Base-by-base conservation (phyloP, 2,329 filamentous ascomycete species). In the Beauveria scarabaeidicola region DNA sequence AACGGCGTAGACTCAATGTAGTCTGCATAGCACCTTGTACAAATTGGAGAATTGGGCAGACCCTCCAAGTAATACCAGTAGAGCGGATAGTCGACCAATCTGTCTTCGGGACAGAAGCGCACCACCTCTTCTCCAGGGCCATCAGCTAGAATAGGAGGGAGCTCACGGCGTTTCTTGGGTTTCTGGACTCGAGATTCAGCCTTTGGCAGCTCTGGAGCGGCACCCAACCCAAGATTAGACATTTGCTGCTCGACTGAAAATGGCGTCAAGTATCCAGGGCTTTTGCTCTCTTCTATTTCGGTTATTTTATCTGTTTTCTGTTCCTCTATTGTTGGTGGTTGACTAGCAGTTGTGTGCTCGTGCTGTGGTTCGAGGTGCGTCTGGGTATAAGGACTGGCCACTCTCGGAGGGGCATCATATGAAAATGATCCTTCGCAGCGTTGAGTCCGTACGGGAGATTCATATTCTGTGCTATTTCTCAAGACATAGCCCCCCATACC, bases 11-110 rank as follows among this genome's bases (percentile, higher is more conserved):
- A 23, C 23, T 68, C 61, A 13, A 79, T 70, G 60, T 75, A 58
- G 32, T 75, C 72, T 6, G 69, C 67, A 38, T 76, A 72, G 62
- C 77, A 79, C 23, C 69, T 65, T 1, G 74, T 75, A 62, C 77
- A 79, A 38, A 78, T 66, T 3, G 70, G 59, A 25, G 70, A 75
- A 1, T 67, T 63, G 0, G 72, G 68, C 3, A 66, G 38, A 3
- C 67, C 65, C 2, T 62, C 59, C 1, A 69, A 52, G 1, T 63
- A 66, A 51, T 74, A 71, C 69, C 72, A 75, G n/a, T 66, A 66
- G 0, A 70, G 63, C 0, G 64, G 60, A 44, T 73, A 74, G 21
- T 64, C 62, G 0, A 74, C 61, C 0, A 52, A 19, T 15, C 70
- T 67, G 1, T 51, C 21, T 40, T 69, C 66, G 1, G 72, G 68